A percentile compares a stretch with the other conserved stretches of the same genome.
Conservation (phyloP, 768 basidiomycete species). For the Lactarius hatsudake region DNA sequence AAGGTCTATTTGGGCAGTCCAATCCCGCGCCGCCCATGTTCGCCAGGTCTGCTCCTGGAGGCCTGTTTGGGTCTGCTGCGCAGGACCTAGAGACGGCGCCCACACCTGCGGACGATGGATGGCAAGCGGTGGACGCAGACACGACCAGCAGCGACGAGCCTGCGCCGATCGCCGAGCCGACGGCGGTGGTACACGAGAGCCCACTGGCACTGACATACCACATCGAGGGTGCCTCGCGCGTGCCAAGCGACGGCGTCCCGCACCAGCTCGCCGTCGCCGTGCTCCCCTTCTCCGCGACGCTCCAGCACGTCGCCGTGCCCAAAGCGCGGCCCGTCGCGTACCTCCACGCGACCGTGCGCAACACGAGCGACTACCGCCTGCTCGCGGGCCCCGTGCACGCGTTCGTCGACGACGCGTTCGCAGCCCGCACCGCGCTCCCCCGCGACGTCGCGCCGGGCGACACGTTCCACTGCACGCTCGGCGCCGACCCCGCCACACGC, state of each 20-base stretch:
- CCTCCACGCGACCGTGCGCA: slow-evolving; percentile 46
- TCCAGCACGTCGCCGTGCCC: slow-evolving; percentile 51
- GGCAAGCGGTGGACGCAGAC: not conserved
- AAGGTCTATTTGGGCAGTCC: not conserved
- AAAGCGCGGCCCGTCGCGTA: slow-evolving; percentile 48
- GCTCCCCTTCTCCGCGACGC: slow-evolving; percentile 45
- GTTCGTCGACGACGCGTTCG: slow-evolving; percentile 55
- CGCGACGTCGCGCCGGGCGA: slow-evolving; percentile 50
- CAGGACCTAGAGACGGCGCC: not conserved
- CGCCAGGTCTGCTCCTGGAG: slow-evolving; percentile 25
- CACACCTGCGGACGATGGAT: not conserved
- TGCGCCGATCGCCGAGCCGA: slow-evolving; percentile 35
- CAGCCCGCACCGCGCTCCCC: slow-evolving; percentile 49
- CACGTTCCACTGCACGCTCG: slow-evolving; percentile 54
- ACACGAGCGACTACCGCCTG: slow-evolving; percentile 55
- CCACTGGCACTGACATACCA: slow-evolving; percentile 51
- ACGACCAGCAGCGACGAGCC: not conserved
- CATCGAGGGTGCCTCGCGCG: slow-evolving; percentile 48
- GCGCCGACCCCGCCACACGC: slow-evolving; percentile 36
- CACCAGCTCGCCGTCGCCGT: slow-evolving; percentile 55
- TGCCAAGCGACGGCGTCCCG: slow-evolving; percentile 52
- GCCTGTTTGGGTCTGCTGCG: not conserved
- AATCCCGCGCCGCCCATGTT: not conserved
- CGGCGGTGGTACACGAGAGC: slow-evolving; percentile 49
- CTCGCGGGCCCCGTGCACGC: slow-evolving; percentile 54